Base-by-base conservation (phyloP, 257 asterid genomes). In the Misopates orontium region DNA sequence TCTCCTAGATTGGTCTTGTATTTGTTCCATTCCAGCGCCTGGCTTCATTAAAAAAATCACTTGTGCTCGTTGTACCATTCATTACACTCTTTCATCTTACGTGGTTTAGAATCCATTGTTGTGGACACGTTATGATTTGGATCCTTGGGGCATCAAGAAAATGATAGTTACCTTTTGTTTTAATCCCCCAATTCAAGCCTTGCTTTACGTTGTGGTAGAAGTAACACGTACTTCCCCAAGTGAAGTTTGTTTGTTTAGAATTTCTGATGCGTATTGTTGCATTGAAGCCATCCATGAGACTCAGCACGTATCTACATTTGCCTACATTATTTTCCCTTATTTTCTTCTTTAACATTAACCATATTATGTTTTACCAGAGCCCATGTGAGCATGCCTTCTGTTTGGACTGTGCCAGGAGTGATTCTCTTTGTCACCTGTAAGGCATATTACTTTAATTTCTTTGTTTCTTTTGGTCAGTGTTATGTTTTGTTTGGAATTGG, bases 321-420 rank as follows among this genome's bases (percentile, higher is more conserved):
- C 10, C 72, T 24, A 63, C 58, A 36, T 23, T 44, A 58, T 28
- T 47, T 60, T 54, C 36, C 60, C 39, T 61, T n/a, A n/a, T n/a
- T n/a, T n/a, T n/a, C n/a, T n/a, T n/a, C n/a, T n/a, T n/a, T n/a
- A n/a, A n/a, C n/a, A n/a, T 7, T 7, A 28, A 28, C 36, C 36
- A 28, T 28, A 28, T 28, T 7, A 28, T 50, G 52, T 13, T 44
- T 68, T 36, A 84, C 88, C 96, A 94, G 99, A 94, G 78, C 82
- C 99, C 99, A 55, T 94, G 99, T 59, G 96, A 88, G 56, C 99
- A 94, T 77, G 88, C 83, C 45, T 90, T 90, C 83, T 94, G 98
- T 80, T 77, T 94, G 91, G 99, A 90, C 76, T 94, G 98, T 75
- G 87, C 96, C 20, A 80, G 98, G 80, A 90, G 85, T 61, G 96